Conservation (phyloP, 169 alveolate genomes). For the Cryptosporidium sp. region DNA sequence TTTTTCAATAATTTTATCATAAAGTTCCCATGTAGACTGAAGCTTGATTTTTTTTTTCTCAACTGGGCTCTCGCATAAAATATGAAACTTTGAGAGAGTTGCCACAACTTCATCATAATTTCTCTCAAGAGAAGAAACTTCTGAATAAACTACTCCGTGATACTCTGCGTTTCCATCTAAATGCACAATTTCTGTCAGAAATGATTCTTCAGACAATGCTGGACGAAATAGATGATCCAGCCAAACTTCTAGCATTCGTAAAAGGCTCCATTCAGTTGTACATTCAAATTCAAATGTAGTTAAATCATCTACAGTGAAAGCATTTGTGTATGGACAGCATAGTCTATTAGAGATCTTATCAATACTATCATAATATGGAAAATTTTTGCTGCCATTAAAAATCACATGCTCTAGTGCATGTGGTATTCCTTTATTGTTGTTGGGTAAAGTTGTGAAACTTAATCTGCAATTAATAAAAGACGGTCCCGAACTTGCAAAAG, state of each 20-base stretch:
- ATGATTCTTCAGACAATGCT: conserved; percentile 38
- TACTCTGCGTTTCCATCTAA: conserved; percentile 49
- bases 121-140: conserved; percentile 38
- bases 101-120: conserved; percentile 36
- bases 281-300: conserved; percentile 67
- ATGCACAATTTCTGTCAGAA: conserved; percentile 65
- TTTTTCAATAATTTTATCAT: conserved; percentile 38
- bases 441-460: conserved; percentile 48
- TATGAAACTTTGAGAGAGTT: conserved; percentile 22
- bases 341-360: conserved; percentile 46
- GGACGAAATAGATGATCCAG: conserved; percentile 56
- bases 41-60: background rate
- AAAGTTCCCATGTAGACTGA: conserved; percentile 40
- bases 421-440: conserved; percentile 64
- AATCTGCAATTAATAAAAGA: conserved; percentile 36
- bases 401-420: conserved; percentile 67
- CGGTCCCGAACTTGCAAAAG: conserved; percentile 22
- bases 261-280: conserved; percentile 12
- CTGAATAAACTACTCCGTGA: conserved; percentile 74
- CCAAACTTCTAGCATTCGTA: conserved; percentile 33
- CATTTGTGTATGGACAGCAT: conserved; percentile 44
- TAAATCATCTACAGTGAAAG: conserved; percentile 47
- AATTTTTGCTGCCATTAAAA: conserved; percentile 44
- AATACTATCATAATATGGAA: conserved; percentile 58
- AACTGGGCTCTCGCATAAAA: background rate